Base-by-base conservation (phyloP, 176 grass and related monocot genomes). In the Musa troglodytarum region DNA sequence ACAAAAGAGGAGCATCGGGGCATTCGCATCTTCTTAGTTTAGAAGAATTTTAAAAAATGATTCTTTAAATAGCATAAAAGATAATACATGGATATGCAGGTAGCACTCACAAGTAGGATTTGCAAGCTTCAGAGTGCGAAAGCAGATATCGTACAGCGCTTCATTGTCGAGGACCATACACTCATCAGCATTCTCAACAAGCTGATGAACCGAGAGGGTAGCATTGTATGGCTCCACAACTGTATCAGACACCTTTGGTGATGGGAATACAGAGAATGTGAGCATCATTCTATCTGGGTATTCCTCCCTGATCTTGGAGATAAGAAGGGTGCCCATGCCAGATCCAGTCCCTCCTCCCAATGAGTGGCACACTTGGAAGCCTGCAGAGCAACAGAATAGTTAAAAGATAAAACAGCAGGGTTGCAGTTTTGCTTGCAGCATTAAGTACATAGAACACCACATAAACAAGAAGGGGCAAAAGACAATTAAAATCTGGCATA, bases 151-250 rank as follows among this genome's bases (percentile, higher is more conserved):
- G 9, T 68, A 68, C 13, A 68, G 13, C 4, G 65, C 65, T 43
- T 68, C 65, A 68, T 68, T 68, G 65, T 68, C 65, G 9, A 68
- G 65, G 65, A 68, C 65, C 65, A 68, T 68, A 34, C 65, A 68
- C 26, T 68, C 65, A 9, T 68, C 65, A 43, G 65, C 65, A 68
- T 68, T 68, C 65, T 68, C 65, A 8, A 68, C 65, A 68, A 68
- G 65, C 9, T 68, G 65, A 68, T 68, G 65, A 68, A 68, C 65
- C 0, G 65, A 68, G 26, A 68, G 65, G 26, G 65, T 68, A 16
- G 65, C 65, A 1, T 68, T 68, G 25, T 68, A 68, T 8, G 65
- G 65, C 26, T 68, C 65, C 7, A 68, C 65, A 68, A 68, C 65
- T 43, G 65, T 68, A 68, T 68, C 65, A 68, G 65, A 68, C 65